Evolutionary conservation across 1,139 yeast species (phyloP).

Genomic region (Candida sp.): DNA sequence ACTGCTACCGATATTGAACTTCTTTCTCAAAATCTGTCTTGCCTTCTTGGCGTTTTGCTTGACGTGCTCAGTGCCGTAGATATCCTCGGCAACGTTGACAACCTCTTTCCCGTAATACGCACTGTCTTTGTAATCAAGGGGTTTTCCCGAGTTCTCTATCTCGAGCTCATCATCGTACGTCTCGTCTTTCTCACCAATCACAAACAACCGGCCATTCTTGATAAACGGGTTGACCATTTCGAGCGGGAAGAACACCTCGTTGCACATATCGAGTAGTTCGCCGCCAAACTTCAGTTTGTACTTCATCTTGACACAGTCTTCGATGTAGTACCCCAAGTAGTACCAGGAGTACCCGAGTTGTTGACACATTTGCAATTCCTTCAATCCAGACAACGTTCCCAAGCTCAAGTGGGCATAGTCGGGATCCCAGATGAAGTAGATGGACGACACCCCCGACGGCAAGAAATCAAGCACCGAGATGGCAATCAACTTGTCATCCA

Average conservation of each 20-base stretch:
- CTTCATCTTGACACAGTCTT: constrained; percentile 81
- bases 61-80: constrained; percentile 30
- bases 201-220: constrained; percentile 47
- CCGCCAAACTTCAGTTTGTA: constrained; percentile 85
- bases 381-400: constrained; percentile 78
- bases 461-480: constrained; percentile 79
- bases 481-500: constrained; percentile 68
- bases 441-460: constrained; percentile 81
- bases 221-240: constrained; percentile 33
- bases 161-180: constrained; percentile 17
- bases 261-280: constrained; percentile 60
- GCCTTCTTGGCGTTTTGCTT: constrained; percentile 24
- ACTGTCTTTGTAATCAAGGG: constrained; percentile 17
- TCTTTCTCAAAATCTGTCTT: constrained; percentile 19
- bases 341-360: constrained; percentile 51
- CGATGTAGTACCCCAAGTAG: constrained; percentile 79
- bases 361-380: constrained; percentile 65
- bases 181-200: constrained; percentile 23
- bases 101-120: constrained; percentile 14
- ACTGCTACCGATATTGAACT: constrained; percentile 7
- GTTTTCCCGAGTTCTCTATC: constrained; percentile 21
- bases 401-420: constrained; percentile 70
- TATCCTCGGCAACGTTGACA: constrained; percentile 34
- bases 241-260: constrained; percentile 49
- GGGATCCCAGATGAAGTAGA: constrained; percentile 91